A percentile compares a stretch with the other conserved stretches of the same genome.
Evolutionary conservation across 2,329 filamentous ascomycete species (phyloP).

Genomic region (Aspergillus glaucus): DNA sequence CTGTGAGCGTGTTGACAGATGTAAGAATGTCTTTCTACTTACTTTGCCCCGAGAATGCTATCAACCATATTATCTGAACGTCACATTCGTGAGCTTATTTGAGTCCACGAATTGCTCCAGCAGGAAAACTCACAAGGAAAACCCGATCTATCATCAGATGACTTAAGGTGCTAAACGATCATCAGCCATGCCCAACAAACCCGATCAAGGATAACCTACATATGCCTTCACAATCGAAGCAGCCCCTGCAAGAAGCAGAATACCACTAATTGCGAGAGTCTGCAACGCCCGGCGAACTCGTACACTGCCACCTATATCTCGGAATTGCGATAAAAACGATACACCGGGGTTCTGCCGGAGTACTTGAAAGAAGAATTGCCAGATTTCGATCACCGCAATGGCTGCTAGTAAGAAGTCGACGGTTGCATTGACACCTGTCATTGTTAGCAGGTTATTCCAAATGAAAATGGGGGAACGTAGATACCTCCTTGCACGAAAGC

Average conservation of each 20-base stretch:
- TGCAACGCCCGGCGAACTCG: constrained; percentile 23
- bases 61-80: constrained; percentile 25
- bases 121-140: background rate
- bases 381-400: background rate
- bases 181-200: background rate
- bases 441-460: background rate
- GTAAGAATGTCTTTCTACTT: constrained; percentile 3
- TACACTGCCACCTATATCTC: constrained; percentile 23
- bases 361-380: background rate
- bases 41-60: constrained; percentile 35
- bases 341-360: background rate
- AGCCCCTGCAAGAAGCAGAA: constrained; percentile 28
- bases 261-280: constrained; percentile 27
- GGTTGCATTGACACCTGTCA: background rate
- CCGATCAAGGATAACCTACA: constrained; percentile 11
- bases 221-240: constrained; percentile 34
- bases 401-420: background rate
- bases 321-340: constrained; percentile 15
- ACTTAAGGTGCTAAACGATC: background rate
- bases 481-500: background rate
- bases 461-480: background rate
- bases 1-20: background rate
- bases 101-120: background rate
- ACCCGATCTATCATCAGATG: background rate
- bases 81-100: background rate